A percentile compares a stretch with the other conserved stretches of the same genome.
These are phyloP conservation scores for Antitrichia curtipendula DNA, from an alignment of 225 moss, liverwort and hornwort genomes.

Conservation along the genomic window DNA sequence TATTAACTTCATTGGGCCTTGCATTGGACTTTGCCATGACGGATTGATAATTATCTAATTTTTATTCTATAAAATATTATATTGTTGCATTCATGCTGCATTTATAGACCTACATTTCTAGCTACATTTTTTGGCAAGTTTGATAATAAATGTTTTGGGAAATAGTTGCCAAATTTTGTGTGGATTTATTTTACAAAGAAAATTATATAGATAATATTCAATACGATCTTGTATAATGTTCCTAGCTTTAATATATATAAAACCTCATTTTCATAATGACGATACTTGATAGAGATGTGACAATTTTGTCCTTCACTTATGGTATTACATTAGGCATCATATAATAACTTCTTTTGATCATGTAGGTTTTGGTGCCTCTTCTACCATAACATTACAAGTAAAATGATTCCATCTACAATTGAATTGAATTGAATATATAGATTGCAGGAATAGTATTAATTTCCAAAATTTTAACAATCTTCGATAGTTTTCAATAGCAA, in stretches of 20 bases:
- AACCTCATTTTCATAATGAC: fast-evolving
- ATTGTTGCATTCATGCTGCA: too few species aligned
- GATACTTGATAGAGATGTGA: not conserved
- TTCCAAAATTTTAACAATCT: not conserved
- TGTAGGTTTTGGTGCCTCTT: not conserved
- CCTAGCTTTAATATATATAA: not conserved
- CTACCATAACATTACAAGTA: fast-evolving
- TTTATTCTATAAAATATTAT: too few species aligned
- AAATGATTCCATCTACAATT: not conserved
- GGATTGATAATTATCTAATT: too few species aligned
- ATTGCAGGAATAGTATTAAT: not conserved
- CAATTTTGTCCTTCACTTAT: not conserved
- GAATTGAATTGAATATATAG: not conserved
- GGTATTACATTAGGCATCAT: not conserved
- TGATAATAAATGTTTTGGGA: too few species aligned
- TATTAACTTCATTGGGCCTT: too few species aligned
- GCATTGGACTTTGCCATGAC: fast-evolving
- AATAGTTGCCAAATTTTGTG: not conserved
- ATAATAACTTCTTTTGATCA: not conserved
- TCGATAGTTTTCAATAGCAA: not conserved
- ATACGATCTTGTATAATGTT: not conserved
- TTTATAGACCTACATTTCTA: too few species aligned
- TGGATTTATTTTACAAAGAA: not conserved
- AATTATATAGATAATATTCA: not conserved
- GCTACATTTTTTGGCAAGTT: fast-evolving